Evolutionary conservation across 2,329 filamentous ascomycete species (phyloP).

Genomic region (Verticillium dahliae): DNA sequence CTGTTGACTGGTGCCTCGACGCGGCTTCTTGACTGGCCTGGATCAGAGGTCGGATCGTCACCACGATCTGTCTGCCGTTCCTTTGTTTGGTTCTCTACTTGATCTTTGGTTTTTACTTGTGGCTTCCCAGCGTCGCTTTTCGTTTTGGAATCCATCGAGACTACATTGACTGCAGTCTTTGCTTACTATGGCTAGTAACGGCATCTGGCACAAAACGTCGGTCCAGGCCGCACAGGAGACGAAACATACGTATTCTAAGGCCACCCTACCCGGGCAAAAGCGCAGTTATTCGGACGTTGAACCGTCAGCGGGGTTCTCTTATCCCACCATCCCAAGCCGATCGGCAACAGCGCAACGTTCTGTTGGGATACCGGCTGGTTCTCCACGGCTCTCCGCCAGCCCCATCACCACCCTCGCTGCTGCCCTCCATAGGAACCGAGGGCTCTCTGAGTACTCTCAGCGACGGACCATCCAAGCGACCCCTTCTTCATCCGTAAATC

Average conservation of each 20-base stretch:
- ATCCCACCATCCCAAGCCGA: slow-evolving; percentile 1
- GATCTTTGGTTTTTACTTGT: not conserved
- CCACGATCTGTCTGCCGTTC: not conserved
- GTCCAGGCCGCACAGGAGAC: slow-evolving; percentile 37
- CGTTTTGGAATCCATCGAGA: not conserved
- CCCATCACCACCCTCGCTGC: slow-evolving; percentile 32
- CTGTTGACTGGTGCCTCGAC: not conserved
- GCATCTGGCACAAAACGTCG: slow-evolving; percentile 43
- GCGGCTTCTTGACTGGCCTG: not conserved
- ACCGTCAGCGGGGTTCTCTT: slow-evolving; percentile 1
- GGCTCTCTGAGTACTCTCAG: slow-evolving; percentile 50
- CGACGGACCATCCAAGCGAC: slow-evolving; percentile 44
- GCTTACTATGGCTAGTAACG: slow-evolving; percentile 28
- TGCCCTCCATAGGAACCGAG: slow-evolving; percentile 7
- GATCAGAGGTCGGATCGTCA: not conserved
- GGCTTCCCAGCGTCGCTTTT: not conserved
- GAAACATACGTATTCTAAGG: slow-evolving; percentile 28
- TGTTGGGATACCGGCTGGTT: slow-evolving; percentile 21
- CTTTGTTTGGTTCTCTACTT: not conserved
- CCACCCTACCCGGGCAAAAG: slow-evolving; percentile 42
- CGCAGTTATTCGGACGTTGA: slow-evolving; percentile 18
- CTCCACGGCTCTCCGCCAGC: slow-evolving; percentile 32
- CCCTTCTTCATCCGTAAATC: slow-evolving; percentile 43
- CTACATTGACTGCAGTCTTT: not conserved
- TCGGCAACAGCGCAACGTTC: slow-evolving; percentile 25